phyloP scores from a whole-genome alignment of 176 grass and related monocot genomes.

The Coix lacrymajobi region DNA sequence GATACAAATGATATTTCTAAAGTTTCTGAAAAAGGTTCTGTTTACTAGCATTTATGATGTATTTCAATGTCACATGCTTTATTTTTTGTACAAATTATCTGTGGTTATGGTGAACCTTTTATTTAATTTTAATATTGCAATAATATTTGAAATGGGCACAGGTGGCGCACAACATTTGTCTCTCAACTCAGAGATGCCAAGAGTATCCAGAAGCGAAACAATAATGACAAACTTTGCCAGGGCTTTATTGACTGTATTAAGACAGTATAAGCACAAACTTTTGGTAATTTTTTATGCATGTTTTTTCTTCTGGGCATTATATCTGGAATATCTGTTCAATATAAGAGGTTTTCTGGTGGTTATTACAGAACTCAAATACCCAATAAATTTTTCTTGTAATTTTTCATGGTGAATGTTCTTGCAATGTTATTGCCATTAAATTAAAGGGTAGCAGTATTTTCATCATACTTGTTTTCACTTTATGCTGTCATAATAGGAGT shows the following conservation, averaged over 20 bases:
- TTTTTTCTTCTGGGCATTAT: conserved; percentile 12
- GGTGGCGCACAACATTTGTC: background rate
- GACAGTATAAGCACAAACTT: conserved; percentile 59
- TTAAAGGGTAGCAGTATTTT: background rate
- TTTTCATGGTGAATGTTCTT: background rate
- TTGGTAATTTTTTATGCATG: conserved; percentile 26
- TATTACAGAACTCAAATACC: background rate
- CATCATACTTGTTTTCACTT: background rate
- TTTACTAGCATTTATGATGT: conserved; percentile 11
- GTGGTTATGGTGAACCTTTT: background rate
- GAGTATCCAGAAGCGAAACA: conserved; percentile 46
- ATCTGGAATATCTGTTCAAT: conserved; percentile 15
- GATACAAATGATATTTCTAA: background rate
- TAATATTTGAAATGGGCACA: conserved; percentile 5
- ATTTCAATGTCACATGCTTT: background rate
- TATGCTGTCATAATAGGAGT: conserved; percentile 39
- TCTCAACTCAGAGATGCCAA: conserved; percentile 39
- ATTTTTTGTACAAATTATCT: background rate
- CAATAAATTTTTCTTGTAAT: background rate
- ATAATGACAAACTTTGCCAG: conserved; percentile 52
- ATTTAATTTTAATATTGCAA: background rate
- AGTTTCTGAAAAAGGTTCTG: conserved; percentile 41
- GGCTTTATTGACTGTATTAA: conserved; percentile 52
- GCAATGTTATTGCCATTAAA: background rate
- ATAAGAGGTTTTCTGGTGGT: background rate